These are phyloP conservation scores for Datura wrightii DNA, from an alignment of 257 asterid genomes.

Conservation along the genomic window DNA sequence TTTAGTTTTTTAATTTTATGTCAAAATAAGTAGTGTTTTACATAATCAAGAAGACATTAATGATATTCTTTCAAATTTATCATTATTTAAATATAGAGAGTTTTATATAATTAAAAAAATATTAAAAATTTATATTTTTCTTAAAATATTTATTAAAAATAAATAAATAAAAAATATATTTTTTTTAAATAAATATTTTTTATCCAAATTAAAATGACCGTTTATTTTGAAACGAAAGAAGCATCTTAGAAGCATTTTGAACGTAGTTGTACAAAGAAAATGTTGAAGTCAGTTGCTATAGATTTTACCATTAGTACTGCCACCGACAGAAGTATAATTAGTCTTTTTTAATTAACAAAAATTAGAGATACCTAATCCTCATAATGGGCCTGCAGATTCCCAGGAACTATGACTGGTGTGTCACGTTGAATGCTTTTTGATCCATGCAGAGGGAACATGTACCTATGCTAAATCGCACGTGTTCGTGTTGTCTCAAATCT, in stretches of 20 bases:
- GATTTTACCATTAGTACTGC: not conserved
- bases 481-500: not conserved
- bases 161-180: no score
- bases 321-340: constrained; percentile 1
- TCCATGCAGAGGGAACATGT: constrained; percentile 22
- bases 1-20: no score
- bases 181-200: no score
- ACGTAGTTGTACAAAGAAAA: not conserved
- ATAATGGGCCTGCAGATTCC: not conserved
- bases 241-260: not conserved
- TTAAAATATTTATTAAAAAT: no score
- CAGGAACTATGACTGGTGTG: not conserved
- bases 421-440: constrained; percentile 18
- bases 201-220: no score
- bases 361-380: not conserved
- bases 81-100: no score
- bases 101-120: no score
- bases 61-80: no score
- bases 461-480: not conserved
- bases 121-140: no score
- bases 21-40: no score
- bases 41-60: no score
- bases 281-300: not conserved
- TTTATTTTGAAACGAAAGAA: no score
- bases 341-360: not conserved